Base-by-base conservation (phyloP, 768 basidiomycete genomes). In the Guyanaporus albipodus region DNA sequence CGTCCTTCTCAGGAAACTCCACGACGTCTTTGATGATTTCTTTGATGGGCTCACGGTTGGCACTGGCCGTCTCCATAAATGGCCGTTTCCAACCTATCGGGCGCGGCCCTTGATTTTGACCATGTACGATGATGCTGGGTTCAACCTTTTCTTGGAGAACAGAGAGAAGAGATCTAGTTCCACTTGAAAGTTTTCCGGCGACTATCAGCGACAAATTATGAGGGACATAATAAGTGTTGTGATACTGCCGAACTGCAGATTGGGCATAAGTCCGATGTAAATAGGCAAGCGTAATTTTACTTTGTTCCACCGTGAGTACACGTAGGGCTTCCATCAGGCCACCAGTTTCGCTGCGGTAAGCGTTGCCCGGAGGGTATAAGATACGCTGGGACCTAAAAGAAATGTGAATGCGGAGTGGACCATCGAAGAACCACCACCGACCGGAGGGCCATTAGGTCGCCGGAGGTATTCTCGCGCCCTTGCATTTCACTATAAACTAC, bases 401-500 rank as follows among this genome's bases (percentile, higher is more conserved):
- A 27, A 40, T 36, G 22, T 44, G 14, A 60, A 36, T 29, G 44
- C 22, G 24, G 26, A 42, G n/a, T 43, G 29, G 10, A n/a, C 21
- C 21, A 11, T 28, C 22, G 17, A 17, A 31, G 19, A 22, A 9
- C 15, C 14, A 23, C 27, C 10, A 73, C 80, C 34, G 52, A 92
- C 91, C 80, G 71, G 22, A 93, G 76, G 29, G 85, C 82, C 88
- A 96, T 93, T 35, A 97, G 71, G 69, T 97, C 94, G 9, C 81
- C 83, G 2, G 90, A 81, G 0, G 89, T 92, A 60, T 98, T 97
- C 71, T 98, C 86, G 38, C 95, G 78, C 2, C 92, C 93, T 69
- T 94, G 91, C 93, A 96, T 96, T 70, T 93, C 89, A 60, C 87
- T 88, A 67, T 96, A 97, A 9, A 98, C 95, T 1, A 99, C 96